These are phyloP conservation scores for Epithele typhae DNA, from an alignment of 768 basidiomycete genomes.

Conservation along the genomic window DNA sequence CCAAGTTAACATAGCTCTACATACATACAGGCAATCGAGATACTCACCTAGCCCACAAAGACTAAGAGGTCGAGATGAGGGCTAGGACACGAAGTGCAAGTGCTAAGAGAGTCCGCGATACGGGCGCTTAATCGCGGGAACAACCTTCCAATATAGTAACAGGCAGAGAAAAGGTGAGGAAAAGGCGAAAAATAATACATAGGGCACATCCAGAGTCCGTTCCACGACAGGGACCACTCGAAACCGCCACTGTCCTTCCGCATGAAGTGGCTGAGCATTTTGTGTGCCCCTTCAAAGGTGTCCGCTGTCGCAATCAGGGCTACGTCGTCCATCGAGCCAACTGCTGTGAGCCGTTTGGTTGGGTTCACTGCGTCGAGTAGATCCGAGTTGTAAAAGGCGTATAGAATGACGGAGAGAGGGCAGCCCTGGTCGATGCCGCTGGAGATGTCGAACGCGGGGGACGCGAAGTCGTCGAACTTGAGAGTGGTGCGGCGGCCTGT, in stretches of 20 bases:
- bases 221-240: conserved; percentile 24
- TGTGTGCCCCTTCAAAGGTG: conserved; percentile 4
- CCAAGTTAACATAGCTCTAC: no score
- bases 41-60: no score
- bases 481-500: conserved; percentile 15
- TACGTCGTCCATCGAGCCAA: conserved; percentile 18
- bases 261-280: conserved; percentile 9
- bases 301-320: conserved; percentile 1
- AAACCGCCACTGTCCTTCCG: conserved; percentile 14
- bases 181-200: no score
- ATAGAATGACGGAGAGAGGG: conserved; percentile 25
- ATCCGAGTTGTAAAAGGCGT: conserved; percentile 29
- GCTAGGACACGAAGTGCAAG: no score
- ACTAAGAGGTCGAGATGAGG: no score
- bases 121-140: no score
- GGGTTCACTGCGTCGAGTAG: conserved; percentile 10
- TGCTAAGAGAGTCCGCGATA: no score
- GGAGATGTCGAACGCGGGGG: conserved; percentile 14
- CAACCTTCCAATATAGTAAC: no score
- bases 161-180: no score
- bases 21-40: no score
- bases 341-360: conserved; percentile 7
- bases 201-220: no score
- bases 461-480: conserved; percentile 23
- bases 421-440: no score